Evolutionary conservation across 495 filamentous ascomycete genomes (phyloP).

Genomic region (Trichocladium antarcticum): DNA sequence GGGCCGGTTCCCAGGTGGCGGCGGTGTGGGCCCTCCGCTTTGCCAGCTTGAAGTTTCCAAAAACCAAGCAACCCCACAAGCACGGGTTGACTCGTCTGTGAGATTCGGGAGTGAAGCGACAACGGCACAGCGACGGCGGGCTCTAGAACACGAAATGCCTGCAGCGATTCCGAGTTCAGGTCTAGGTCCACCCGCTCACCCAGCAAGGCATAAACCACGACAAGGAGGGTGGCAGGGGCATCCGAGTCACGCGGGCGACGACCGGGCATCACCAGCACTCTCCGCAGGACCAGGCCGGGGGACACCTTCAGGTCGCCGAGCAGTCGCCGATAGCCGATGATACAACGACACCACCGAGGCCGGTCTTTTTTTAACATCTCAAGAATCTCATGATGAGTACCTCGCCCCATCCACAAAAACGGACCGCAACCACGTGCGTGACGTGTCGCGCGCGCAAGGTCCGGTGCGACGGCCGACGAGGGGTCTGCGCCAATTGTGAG

Average conservation of each 20-base stretch:
- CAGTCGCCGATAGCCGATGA: neutral
- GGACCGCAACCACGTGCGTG: conserved; percentile 30
- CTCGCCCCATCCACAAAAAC: conserved; percentile 24
- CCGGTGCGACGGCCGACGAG: conserved; percentile 38
- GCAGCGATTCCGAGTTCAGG: neutral
- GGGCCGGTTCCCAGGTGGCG: too few relatives aligned
- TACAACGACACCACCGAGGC: neutral
- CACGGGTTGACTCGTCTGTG: too few relatives aligned
- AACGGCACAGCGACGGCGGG: too few relatives aligned
- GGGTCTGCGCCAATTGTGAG: conserved; percentile 39
- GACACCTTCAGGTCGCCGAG: neutral
- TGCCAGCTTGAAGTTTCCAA: too few relatives aligned
- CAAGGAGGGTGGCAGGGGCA: neutral
- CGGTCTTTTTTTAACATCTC: neutral
- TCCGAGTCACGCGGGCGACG: neutral
- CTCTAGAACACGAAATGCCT: conserved; percentile 3
- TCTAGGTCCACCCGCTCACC: neutral
- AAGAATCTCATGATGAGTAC: conserved; percentile 14
- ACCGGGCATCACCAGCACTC: neutral
- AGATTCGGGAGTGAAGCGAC: too few relatives aligned
- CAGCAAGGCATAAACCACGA: neutral
- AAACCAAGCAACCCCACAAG: too few relatives aligned
- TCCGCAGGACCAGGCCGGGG: neutral
- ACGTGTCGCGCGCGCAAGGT: conserved; percentile 42
- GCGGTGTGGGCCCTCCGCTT: too few relatives aligned